A percentile compares a stretch with the other conserved stretches of the same genome.
These are phyloP conservation scores for Suillus americanus DNA, from an alignment of 768 basidiomycete genomes.

Conservation along the genomic window DNA sequence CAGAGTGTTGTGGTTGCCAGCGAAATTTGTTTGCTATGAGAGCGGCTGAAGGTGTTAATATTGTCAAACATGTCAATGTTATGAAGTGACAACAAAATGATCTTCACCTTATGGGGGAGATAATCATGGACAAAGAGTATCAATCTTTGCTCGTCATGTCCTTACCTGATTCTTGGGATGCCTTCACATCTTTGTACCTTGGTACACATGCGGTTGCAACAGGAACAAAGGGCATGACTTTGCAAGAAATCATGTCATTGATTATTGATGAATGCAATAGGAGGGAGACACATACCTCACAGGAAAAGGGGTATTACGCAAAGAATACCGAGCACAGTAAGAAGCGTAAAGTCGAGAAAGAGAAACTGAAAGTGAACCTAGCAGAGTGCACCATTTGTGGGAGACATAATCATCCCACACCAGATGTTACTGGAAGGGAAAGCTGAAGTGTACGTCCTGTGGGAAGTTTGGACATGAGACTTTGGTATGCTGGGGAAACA, in stretches of 20 bases:
- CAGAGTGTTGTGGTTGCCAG: background rate
- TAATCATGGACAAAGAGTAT: background rate
- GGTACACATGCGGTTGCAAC: background rate
- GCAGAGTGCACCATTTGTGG: background rate
- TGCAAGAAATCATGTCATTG: background rate
- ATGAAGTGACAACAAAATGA: background rate
- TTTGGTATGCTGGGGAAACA: background rate
- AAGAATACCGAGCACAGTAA: no score
- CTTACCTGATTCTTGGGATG: background rate
- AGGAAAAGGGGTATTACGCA: background rate
- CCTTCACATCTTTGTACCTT: background rate
- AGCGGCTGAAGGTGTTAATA: background rate
- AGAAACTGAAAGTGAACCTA: no score
- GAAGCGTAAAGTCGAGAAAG: no score
- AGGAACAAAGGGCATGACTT: background rate
- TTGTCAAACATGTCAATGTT: background rate
- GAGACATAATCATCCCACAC: background rate
- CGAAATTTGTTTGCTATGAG: background rate
- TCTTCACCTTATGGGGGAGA: background rate
- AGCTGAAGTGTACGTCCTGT: conserved; percentile 5
- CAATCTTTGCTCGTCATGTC: background rate
- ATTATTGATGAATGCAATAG: background rate
- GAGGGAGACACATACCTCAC: background rate
- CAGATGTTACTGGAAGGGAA: background rate
- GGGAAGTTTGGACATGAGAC: conserved; percentile 1